Percentiles rank a stretch among this genome's conserved stretches.
phyloP scores from a whole-genome alignment of 768 basidiomycete species.

The Phlegmacium glaucopus region DNA sequence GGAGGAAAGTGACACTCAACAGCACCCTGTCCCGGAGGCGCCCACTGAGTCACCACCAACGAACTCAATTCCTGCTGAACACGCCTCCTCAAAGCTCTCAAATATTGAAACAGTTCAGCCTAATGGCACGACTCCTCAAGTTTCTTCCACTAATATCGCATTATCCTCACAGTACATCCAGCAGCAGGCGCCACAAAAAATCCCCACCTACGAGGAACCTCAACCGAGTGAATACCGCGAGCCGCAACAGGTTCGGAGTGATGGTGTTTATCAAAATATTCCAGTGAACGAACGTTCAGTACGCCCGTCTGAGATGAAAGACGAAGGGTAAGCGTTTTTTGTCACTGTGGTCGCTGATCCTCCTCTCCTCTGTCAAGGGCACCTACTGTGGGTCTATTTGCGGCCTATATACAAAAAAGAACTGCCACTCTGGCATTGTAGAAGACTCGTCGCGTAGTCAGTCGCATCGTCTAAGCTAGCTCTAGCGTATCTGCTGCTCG shows the following conservation, averaged over 20 bases:
- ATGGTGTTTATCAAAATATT: constrained; percentile 41
- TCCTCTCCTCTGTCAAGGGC: constrained; percentile 16
- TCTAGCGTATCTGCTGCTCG: constrained; percentile 62
- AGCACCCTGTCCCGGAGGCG: constrained; percentile 13
- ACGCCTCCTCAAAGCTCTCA: too few species aligned
- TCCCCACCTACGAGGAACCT: constrained; percentile 76
- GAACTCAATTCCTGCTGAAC: too few species aligned
- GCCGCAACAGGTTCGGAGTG: constrained; percentile 27
- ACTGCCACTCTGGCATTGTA: constrained; percentile 33
- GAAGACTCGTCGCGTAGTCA: constrained; percentile 57
- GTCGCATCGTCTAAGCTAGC: constrained; percentile 65
- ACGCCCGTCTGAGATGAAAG: constrained; percentile 90
- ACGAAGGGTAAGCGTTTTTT: constrained; percentile 87
- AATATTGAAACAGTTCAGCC: constrained; percentile 1
- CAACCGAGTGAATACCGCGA: constrained; percentile 49
- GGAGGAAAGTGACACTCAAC: constrained; percentile 18
- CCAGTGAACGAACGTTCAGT: constrained; percentile 60
- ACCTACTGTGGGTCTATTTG: constrained; percentile 26
- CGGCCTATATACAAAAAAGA: constrained; percentile 20
- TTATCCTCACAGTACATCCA: constrained; percentile 32
- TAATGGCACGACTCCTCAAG: constrained; percentile 11
- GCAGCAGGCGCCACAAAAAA: constrained; percentile 57
- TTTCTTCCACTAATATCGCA: constrained; percentile 13
- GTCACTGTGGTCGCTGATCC: constrained; percentile 22
- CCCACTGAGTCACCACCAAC: constrained; percentile 8